phyloP scores from a whole-genome alignment of 768 basidiomycete species.

The Pisolithus albus region DNA sequence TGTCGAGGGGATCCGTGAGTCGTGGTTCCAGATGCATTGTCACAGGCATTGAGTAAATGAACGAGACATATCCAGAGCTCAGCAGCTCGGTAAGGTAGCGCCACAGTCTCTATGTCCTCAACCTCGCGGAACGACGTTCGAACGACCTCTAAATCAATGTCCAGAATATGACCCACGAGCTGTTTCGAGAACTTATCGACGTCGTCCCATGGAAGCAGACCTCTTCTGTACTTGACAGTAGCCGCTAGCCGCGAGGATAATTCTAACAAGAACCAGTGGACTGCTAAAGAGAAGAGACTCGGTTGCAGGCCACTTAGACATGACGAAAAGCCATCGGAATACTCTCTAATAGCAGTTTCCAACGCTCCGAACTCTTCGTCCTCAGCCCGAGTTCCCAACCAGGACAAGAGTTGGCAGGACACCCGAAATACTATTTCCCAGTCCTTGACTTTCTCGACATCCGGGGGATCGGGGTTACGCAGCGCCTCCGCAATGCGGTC shows the following conservation, averaged over 20 bases:
- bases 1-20: slow-evolving; percentile 16
- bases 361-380: slow-evolving; percentile 29
- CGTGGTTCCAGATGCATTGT: slow-evolving; percentile 8
- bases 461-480: slow-evolving; percentile 27
- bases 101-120: slow-evolving; percentile 28
- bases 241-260: slow-evolving; percentile 36
- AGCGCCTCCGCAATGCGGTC: slow-evolving; percentile 37
- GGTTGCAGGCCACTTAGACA: slow-evolving; percentile 33
- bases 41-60: slow-evolving; percentile 39
- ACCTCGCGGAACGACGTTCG: slow-evolving; percentile 15
- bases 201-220: slow-evolving; percentile 19
- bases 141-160: slow-evolving; percentile 39
- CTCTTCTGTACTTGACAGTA: slow-evolving; percentile 21
- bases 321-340: slow-evolving; percentile 32
- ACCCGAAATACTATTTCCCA: slow-evolving; percentile 37
- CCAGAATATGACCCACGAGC: slow-evolving; percentile 47
- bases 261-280: slow-evolving; percentile 64
- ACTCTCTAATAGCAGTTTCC: slow-evolving; percentile 28
- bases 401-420: slow-evolving; percentile 41
- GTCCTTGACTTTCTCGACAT: slow-evolving; percentile 21
- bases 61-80: slow-evolving; percentile 75
- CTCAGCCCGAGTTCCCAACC: slow-evolving; percentile 31
- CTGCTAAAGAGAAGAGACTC: slow-evolving; percentile 32
- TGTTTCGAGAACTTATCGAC: slow-evolving; percentile 26
- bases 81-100: slow-evolving; percentile 37